Conservation (phyloP, 306 rosid species). For the Coriaria nepalensis region DNA sequence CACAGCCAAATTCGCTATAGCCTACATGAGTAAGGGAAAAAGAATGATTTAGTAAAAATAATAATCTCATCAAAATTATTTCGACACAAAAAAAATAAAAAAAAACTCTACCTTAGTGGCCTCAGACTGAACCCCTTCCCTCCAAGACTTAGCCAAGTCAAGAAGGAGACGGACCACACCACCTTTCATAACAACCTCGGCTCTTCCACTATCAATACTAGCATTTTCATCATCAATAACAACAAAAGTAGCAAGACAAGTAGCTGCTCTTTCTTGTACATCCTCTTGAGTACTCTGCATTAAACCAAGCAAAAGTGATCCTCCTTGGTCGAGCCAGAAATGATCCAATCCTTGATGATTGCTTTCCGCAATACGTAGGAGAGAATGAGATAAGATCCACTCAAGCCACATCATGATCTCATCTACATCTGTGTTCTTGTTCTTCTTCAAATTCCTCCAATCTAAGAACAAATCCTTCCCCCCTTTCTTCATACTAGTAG, state of each 20-base stretch:
- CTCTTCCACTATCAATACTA: slow-evolving; percentile 82
- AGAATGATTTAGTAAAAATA: no score
- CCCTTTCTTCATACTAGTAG: no score
- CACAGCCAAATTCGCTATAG: slow-evolving; percentile 96
- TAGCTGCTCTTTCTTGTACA: slow-evolving; percentile 99
- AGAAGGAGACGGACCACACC: slow-evolving; percentile 93
- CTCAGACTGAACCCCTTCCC: slow-evolving; percentile 98
- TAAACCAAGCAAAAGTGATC: slow-evolving; percentile 77
- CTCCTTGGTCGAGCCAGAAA: slow-evolving; percentile 96
- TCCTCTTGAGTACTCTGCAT: slow-evolving; percentile 97
- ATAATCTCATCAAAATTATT: slow-evolving; percentile 9
- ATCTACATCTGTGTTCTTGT: slow-evolving; percentile 46
- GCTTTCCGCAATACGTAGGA: slow-evolving; percentile 92
- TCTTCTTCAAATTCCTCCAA: slow-evolving; percentile 63
- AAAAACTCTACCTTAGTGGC: slow-evolving; percentile 69
- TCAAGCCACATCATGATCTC: slow-evolving; percentile 93
- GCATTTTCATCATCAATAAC: slow-evolving; percentile 97
- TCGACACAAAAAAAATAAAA: slow-evolving; percentile 9
- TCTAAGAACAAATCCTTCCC: slow-evolving; percentile 75
- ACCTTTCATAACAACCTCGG: slow-evolving; percentile 94
- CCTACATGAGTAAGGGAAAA: slow-evolving; percentile 30
- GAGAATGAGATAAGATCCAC: slow-evolving; percentile 96
- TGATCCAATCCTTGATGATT: slow-evolving; percentile 78
- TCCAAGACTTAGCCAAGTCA: slow-evolving; percentile 81
- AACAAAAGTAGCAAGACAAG: slow-evolving; percentile 98